Base-by-base conservation (phyloP, 1,284 basidiomycete genomes). In the Puccinia hordei region DNA sequence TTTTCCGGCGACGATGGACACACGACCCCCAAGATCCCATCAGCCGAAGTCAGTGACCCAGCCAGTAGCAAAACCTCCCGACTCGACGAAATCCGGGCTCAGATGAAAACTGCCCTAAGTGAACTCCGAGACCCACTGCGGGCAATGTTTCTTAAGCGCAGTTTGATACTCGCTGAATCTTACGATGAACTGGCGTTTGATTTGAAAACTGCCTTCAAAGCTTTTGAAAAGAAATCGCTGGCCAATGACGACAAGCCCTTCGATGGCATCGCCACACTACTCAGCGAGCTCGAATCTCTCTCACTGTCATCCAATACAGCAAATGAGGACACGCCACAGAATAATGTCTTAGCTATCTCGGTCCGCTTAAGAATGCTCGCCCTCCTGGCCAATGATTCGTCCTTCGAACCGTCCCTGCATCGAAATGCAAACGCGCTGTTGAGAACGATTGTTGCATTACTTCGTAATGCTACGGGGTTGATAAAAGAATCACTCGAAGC, bases 161-260 rank as follows among this genome's bases (percentile, higher is more conserved):
- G 93, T 0, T 87, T 99, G 61, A 87, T 88, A 15, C 88, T 99
- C 38, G 91, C 96, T 66, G 95, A 98, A 84, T 90, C 92, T 82
- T 92, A 95, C 83, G 90, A 92, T 10, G 91, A 91, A 8, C 89
- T 98, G 63, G 91, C 98, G 68, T 97, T 97, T 84, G 95, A 98
- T 84, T 89, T 97, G 71, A 91, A 92, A 83, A 88, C 89, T 44
- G 91, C 92, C 15, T 94, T 95, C 86, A 88, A 82, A 66, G 91
- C 75, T 12, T 59, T 73, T 19, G 73, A 73, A 35, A 80, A 76
- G 81, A 84, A 35, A 81, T 82, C 51, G 57, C 19, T 55, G 53
- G 68, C 51, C 71, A 51, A 68, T 41, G 63, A 75, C 22, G 65
- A 59, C 73, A 73, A 73, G 22, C 22, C 38, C 27, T 82, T 81